These are phyloP conservation scores for Gremmenia infestans DNA, from an alignment of 2,329 filamentous ascomycete genomes.

Conservation along the genomic window DNA sequence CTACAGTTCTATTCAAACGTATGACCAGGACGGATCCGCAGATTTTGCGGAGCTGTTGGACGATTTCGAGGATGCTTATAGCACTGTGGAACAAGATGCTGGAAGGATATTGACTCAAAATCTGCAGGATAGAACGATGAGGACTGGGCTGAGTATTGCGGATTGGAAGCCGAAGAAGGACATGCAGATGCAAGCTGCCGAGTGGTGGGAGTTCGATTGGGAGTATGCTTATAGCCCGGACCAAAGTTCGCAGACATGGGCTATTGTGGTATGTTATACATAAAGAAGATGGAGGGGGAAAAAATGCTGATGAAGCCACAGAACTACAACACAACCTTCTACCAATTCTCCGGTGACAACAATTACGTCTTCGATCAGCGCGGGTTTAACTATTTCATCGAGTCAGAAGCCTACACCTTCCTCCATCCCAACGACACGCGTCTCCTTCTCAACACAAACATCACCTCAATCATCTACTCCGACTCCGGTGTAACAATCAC, in stretches of 20 bases:
- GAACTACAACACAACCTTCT: conserved; percentile 54
- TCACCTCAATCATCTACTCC: conserved; percentile 51
- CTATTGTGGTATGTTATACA: conserved; percentile 19
- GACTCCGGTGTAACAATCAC: conserved; percentile 46
- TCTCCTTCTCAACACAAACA: conserved; percentile 52
- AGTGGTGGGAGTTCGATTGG: conserved; percentile 58
- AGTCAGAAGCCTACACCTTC: conserved; percentile 53
- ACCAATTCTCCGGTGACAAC: conserved; percentile 57
- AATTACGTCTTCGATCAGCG: conserved; percentile 57
- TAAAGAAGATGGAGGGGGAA: background rate
- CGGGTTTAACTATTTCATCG: conserved; percentile 55
- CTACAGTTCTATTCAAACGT: conserved; percentile 54
- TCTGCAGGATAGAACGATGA: conserved; percentile 55
- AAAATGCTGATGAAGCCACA: background rate
- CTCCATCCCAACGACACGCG: conserved; percentile 50
- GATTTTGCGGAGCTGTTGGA: conserved; percentile 48
- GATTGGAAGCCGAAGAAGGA: conserved; percentile 58
- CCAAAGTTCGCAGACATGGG: conserved; percentile 21
- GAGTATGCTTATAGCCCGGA: conserved; percentile 51
- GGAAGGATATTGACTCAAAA: conserved; percentile 54
- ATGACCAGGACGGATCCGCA: conserved; percentile 49
- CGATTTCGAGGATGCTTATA: conserved; percentile 44
- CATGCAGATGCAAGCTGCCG: conserved; percentile 52
- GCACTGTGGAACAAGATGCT: conserved; percentile 44
- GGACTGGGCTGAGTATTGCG: conserved; percentile 52